Percentiles rank a stretch among this genome's conserved stretches.
phyloP scores from a whole-genome alignment of 495 filamentous ascomycete species.

The Terfezia claveryi region DNA sequence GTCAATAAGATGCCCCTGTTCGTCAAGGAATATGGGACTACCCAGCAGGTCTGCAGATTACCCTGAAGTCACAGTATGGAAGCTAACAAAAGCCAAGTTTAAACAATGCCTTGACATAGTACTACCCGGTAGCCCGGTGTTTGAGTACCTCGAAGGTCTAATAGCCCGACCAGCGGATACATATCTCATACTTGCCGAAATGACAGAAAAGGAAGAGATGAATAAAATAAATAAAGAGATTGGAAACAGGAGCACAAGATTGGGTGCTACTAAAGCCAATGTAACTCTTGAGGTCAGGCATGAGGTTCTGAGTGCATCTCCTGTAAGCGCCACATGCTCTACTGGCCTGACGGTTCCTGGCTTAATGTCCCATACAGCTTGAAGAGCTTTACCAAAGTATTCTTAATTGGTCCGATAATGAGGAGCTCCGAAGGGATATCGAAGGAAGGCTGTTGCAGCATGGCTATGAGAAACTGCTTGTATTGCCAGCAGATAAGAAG shows the following conservation, averaged over 20 bases:
- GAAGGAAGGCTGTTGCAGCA: conserved; percentile 79
- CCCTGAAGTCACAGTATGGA: no score
- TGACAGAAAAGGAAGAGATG: conserved; percentile 68
- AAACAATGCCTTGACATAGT: conserved; percentile 50
- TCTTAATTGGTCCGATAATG: conserved; percentile 75
- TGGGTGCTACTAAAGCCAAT: conserved; percentile 63
- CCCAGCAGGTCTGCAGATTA: conserved; percentile 6
- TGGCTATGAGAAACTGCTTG: conserved; percentile 51
- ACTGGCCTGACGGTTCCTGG: neutral
- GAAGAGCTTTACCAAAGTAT: conserved; percentile 56
- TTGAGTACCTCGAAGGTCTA: conserved; percentile 63
- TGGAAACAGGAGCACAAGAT: conserved; percentile 63
- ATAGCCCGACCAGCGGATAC: conserved; percentile 60
- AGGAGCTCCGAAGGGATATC: conserved; percentile 58
- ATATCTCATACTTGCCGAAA: conserved; percentile 64
- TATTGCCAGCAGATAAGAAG: conserved; percentile 43
- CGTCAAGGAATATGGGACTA: conserved; percentile 44
- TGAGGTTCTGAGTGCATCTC: conserved; percentile 40
- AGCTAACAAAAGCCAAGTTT: no score
- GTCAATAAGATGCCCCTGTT: conserved; percentile 60
- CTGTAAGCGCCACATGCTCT: conserved; percentile 1
- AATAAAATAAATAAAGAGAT: conserved; percentile 81
- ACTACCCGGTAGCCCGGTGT: conserved; percentile 56
- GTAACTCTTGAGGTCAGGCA: conserved; percentile 71
- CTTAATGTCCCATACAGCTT: conserved; percentile 31